Evolutionary conservation across 2,329 filamentous ascomycete species (phyloP), one percentile per base, ranked within the genome.

Genomic region (Apiospora phragmitis): DNA sequence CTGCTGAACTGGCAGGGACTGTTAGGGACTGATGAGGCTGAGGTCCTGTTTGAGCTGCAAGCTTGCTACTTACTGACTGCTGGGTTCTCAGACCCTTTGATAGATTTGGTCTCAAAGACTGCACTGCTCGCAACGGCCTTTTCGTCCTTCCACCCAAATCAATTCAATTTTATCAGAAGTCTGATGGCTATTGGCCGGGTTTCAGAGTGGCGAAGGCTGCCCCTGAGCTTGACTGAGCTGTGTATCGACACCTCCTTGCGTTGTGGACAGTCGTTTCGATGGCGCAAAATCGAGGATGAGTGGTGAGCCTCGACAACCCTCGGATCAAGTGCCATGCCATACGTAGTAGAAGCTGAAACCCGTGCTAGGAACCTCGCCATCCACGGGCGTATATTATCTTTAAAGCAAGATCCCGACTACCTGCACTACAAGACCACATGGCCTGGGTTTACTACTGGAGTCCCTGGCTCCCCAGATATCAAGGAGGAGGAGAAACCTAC

Each of bases 181-280:
- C 12, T 12, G 11, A 81, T 84, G 82, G 78, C 84, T 62, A 70
- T 81, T 67, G 80, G 80, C 67, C 86, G 86, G 41, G 85, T 90
- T n/a, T 86, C 91, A 21, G 92, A 94, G 79, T 99, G 96, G 96
- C 90, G 90, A 74, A 97, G 93, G 83, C 84, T 99, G 75, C 94
- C 96, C 32, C 85, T 98, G 51, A 93, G 87, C 72, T 83, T 97
- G 43, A 89, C 91, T 4, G 96, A 99, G 79, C 88, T 99, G 4
- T 98, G 94, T 80, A 94, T 99, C 74, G 94, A 97, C 77, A 99
- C 95, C 0, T 97, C 94, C 0, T 85, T 99, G 43, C 91, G 95
- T 73, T 99, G 96, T 80, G 96, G 96, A 4, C 96, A 99, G 81
- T 97, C 95, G 0, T 99, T 99, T 77, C 91, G 95, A 84, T 99